phyloP scores from a whole-genome alignment of 208 protist genomes.

The Tetramitus jugosus region DNA sequence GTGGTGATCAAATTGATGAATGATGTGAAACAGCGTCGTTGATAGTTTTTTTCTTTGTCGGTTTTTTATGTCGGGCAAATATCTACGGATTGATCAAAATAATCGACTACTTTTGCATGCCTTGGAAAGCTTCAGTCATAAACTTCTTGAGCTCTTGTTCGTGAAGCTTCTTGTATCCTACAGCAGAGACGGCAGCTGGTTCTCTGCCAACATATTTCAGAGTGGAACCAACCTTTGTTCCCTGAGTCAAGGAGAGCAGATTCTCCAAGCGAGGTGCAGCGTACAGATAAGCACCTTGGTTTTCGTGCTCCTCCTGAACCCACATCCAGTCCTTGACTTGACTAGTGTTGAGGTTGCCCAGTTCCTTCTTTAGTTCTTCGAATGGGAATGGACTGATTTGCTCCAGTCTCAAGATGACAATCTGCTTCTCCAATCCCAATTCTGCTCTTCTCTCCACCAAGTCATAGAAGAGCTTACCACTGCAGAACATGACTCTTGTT shows the following conservation, averaged over 20 bases:
- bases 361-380: constrained; percentile 68
- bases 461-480: constrained; percentile 92
- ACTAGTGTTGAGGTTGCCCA: constrained; percentile 67
- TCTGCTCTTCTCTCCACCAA: constrained; percentile 63
- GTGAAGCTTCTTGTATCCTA: background rate
- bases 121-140: background rate
- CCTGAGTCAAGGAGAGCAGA: constrained; percentile 30
- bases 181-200: constrained; percentile 39
- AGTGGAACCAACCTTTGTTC: constrained; percentile 25
- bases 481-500: constrained; percentile 88
- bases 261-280: background rate
- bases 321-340: constrained; percentile 64
- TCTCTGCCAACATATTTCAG: constrained; percentile 50
- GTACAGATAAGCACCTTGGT: constrained; percentile 78
- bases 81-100: too few species aligned
- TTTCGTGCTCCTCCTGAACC: constrained; percentile 94
- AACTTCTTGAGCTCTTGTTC: background rate
- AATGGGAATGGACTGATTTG: constrained; percentile 95
- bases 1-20: too few species aligned
- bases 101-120: too few species aligned
- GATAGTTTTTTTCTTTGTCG: too few species aligned
- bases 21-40: too few species aligned
- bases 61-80: too few species aligned
- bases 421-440: constrained; percentile 54
- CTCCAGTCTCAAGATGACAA: constrained; percentile 79